These are phyloP conservation scores for Penicillium egyptiacum DNA, from an alignment of 495 filamentous ascomycete genomes.

Conservation along the genomic window DNA sequence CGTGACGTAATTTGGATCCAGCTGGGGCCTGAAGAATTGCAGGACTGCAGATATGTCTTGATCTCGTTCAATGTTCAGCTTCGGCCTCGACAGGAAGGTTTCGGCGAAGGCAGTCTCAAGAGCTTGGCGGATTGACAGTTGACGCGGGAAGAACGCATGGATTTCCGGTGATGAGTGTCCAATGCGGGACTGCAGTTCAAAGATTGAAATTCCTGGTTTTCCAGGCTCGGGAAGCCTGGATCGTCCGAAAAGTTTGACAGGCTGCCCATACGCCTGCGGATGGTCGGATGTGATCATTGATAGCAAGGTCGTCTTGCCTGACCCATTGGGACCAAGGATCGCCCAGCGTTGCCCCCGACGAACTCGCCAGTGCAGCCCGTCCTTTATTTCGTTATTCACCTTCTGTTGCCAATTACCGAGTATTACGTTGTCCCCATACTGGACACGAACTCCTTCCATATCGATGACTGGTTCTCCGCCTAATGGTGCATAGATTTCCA, in stretches of 20 bases:
- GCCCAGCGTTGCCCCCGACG: slow-evolving; percentile 84
- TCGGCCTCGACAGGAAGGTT: slow-evolving; percentile 72
- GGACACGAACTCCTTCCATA: slow-evolving; percentile 78
- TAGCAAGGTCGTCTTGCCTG: slow-evolving; percentile 83
- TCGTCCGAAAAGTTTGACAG: slow-evolving; percentile 80
- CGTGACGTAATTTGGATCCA: slow-evolving; percentile 52
- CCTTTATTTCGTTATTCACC: slow-evolving; percentile 41
- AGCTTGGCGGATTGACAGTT: slow-evolving; percentile 69
- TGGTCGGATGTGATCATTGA: slow-evolving; percentile 94
- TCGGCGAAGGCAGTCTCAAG: slow-evolving; percentile 88
- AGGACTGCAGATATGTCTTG: slow-evolving; percentile 63
- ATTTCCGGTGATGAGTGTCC: slow-evolving; percentile 94
- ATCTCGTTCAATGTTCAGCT: slow-evolving; percentile 53
- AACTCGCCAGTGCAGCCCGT: slow-evolving; percentile 80
- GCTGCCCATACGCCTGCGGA: slow-evolving; percentile 86
- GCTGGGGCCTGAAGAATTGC: slow-evolving; percentile 70
- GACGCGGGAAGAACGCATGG: slow-evolving; percentile 84
- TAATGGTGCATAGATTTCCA: background rate
- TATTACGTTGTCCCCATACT: slow-evolving; percentile 73
- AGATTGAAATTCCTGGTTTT: slow-evolving; percentile 75
- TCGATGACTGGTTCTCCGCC: slow-evolving; percentile 70
- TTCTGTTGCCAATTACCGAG: slow-evolving; percentile 76
- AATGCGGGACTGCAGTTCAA: slow-evolving; percentile 85
- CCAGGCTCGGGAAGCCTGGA: slow-evolving; percentile 74
- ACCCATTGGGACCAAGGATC: slow-evolving; percentile 85